Conservation (phyloP, 768 basidiomycete species). For the Leccinum olivaceopallidum region DNA sequence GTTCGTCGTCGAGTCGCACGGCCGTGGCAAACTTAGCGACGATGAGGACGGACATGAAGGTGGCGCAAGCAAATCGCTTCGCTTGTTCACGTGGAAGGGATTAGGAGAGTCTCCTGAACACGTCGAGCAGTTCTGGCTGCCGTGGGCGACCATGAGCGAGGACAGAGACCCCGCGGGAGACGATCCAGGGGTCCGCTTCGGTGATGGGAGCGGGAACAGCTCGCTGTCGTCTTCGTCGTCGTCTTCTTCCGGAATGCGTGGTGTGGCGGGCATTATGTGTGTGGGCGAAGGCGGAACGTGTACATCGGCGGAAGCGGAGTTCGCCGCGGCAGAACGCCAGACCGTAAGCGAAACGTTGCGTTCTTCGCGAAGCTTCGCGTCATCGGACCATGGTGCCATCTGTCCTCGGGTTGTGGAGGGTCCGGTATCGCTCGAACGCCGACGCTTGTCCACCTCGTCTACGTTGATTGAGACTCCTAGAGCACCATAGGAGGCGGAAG, state of each 20-base stretch:
- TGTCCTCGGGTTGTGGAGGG: background rate
- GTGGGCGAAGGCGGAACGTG: constrained; percentile 16
- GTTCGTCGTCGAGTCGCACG: constrained; percentile 14
- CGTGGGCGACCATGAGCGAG: constrained; percentile 18
- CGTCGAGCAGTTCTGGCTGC: constrained; percentile 12
- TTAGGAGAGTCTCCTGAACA: constrained; percentile 18
- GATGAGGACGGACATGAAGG: constrained; percentile 27
- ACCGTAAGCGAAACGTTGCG: background rate
- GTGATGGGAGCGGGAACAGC: constrained; percentile 60
- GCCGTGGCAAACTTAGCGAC: constrained; percentile 25
- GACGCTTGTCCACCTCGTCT: constrained; percentile 64
- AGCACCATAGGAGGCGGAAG: constrained; percentile 24
- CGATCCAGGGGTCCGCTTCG: constrained; percentile 50
- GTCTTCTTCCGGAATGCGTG: constrained; percentile 35
- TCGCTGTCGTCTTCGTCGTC: constrained; percentile 56
- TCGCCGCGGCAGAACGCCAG: background rate
- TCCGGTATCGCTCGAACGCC: constrained; percentile 43
- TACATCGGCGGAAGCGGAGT: constrained; percentile 3
- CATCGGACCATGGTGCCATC: background rate
- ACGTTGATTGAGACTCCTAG: constrained; percentile 46
- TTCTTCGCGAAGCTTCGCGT: background rate
- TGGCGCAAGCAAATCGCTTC: constrained; percentile 19
- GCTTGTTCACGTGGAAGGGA: background rate
- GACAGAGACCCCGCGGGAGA: constrained; percentile 37
- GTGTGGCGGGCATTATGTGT: constrained; percentile 13